Percentiles rank a stretch among this genome's conserved stretches.
These are phyloP conservation scores for Cordyceps cateniannulata DNA, from an alignment of 2,329 filamentous ascomycete species.

Conservation along the genomic window DNA sequence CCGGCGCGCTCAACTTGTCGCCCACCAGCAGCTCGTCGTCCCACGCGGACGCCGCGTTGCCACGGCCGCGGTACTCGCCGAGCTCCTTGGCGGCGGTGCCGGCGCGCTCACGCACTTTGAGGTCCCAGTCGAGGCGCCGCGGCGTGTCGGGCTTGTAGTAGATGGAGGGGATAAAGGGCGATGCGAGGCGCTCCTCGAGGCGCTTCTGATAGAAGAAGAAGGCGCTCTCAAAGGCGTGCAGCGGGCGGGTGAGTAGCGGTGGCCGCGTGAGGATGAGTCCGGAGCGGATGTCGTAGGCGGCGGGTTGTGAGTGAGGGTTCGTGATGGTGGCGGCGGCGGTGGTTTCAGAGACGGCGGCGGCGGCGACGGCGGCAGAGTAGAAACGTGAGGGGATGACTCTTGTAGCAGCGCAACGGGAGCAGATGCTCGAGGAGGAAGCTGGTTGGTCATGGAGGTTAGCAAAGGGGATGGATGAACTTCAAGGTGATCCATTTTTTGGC, in stretches of 20 bases:
- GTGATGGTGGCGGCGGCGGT: slow-evolving; percentile 10
- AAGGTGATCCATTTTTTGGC: not conserved
- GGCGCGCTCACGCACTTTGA: slow-evolving; percentile 69
- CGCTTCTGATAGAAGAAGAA: slow-evolving; percentile 98
- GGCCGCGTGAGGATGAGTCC: slow-evolving; percentile 83
- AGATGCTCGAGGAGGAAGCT: slow-evolving; percentile 26
- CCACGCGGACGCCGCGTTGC: slow-evolving; percentile 58
- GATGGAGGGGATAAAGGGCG: slow-evolving; percentile 84
- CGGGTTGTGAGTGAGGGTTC: slow-evolving; percentile 14
- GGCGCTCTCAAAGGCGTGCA: slow-evolving; percentile 82
- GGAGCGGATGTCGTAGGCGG: slow-evolving; percentile 45
- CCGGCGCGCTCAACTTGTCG: slow-evolving; percentile 58
- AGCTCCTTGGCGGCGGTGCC: slow-evolving; percentile 76
- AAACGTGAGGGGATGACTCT: slow-evolving; percentile 23
- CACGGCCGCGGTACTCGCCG: slow-evolving; percentile 70
- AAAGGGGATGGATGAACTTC: not conserved
- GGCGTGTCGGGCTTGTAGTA: slow-evolving; percentile 93
- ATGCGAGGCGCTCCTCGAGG: slow-evolving; percentile 82
- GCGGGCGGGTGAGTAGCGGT: slow-evolving; percentile 75
- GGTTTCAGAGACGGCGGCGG: slow-evolving; percentile 4
- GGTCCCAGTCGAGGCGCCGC: slow-evolving; percentile 79
- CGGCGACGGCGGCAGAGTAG: slow-evolving; percentile 28
- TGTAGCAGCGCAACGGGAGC: slow-evolving; percentile 32
- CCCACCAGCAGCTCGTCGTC: slow-evolving; percentile 84
- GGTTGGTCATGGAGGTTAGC: not conserved